Evolutionary conservation across 176 grass and related monocot genomes (phyloP).

Genomic region (Rhynchospora tenuis): DNA sequence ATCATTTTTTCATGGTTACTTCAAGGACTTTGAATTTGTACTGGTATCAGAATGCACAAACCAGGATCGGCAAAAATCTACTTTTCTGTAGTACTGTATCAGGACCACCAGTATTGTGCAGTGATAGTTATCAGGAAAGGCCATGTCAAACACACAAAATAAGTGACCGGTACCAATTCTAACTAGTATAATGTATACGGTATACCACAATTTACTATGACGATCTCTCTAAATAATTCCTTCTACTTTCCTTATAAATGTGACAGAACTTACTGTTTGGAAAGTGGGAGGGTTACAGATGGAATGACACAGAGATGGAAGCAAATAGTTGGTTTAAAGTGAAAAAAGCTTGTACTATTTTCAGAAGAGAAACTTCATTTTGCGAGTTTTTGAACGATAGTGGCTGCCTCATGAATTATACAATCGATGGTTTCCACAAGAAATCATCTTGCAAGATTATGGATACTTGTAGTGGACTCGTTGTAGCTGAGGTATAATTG

Average conservation of each 20-base stretch:
- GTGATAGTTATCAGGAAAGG: neutral
- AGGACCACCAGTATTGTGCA: too few relatives aligned
- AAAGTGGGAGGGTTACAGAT: constrained; percentile 60
- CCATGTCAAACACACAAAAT: neutral
- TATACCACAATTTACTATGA: neutral
- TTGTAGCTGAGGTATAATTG: constrained; percentile 33
- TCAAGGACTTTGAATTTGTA: neutral
- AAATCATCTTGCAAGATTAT: constrained; percentile 41
- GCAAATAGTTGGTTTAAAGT: constrained; percentile 61
- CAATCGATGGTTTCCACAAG: constrained; percentile 28
- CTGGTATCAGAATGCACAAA: neutral
- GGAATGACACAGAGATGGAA: constrained; percentile 8
- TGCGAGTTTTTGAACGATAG: constrained; percentile 28
- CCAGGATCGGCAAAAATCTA: neutral
- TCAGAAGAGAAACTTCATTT: constrained; percentile 29
- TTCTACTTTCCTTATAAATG: neutral
- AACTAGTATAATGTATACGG: neutral
- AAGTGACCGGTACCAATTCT: neutral
- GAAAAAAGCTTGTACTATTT: constrained; percentile 19
- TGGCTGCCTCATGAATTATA: constrained; percentile 27
- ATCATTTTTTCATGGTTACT: neutral
- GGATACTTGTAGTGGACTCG: constrained; percentile 42
- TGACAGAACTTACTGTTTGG: constrained; percentile 48
- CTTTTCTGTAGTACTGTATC: too few relatives aligned
- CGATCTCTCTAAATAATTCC: neutral